These are phyloP conservation scores for Aspergillus fischeri DNA, from an alignment of 2,329 filamentous ascomycete genomes.

Conservation along the genomic window DNA sequence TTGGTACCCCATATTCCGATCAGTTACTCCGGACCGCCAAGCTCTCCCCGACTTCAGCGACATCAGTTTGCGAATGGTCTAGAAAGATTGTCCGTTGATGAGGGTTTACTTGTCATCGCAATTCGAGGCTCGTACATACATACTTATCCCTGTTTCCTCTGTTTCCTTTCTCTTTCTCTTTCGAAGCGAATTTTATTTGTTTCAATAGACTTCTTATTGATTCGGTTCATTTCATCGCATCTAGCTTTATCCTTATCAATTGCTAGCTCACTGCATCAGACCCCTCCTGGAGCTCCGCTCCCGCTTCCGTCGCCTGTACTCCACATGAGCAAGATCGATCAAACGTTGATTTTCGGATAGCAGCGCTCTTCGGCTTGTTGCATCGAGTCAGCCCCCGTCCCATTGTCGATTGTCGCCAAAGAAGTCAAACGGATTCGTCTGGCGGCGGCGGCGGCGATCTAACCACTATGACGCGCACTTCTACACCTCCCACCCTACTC, in stretches of 20 bases:
- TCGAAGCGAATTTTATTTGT: neutral
- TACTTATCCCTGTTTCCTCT: neutral
- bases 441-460: conserved; percentile 30
- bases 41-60: neutral
- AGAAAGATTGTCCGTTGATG: neutral
- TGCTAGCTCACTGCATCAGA: neutral
- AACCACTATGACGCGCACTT: conserved; percentile 52
- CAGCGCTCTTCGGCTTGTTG: neutral
- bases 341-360: neutral
- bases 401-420: neutral
- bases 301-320: neutral
- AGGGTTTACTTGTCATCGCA: neutral
- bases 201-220: neutral
- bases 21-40: neutral
- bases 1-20: neutral
- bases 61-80: neutral
- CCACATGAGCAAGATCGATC: neutral
- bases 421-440: conserved; percentile 2
- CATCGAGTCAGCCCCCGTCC: neutral
- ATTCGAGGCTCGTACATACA: neutral
- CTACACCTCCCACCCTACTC: conserved; percentile 52
- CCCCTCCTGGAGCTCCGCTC: neutral
- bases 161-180: neutral
- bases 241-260: neutral
- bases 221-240: neutral